phyloP scores from a whole-genome alignment of 2,329 filamentous ascomycete species.

The Phialocephala sp. region DNA sequence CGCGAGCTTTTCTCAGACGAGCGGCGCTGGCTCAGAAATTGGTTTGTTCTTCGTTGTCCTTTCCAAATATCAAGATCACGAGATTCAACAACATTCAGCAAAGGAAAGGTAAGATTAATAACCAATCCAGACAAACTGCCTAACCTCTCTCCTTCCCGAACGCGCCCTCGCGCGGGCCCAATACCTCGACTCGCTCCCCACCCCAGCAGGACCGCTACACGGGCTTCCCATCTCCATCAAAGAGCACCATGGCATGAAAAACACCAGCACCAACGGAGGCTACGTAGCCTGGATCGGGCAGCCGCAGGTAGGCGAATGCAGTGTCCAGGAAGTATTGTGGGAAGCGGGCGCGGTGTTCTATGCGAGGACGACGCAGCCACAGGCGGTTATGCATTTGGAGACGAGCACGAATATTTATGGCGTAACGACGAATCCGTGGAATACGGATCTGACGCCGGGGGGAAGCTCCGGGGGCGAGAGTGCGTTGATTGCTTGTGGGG shows the following conservation, averaged over 20 bases:
- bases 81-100: too few relatives aligned
- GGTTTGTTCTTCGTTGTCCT: conserved; percentile 14
- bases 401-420: conserved; percentile 65
- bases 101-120: too few relatives aligned
- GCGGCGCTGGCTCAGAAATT: conserved; percentile 32
- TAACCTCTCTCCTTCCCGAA: conserved; percentile 33
- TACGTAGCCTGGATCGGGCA: conserved; percentile 59
- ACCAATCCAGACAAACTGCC: conserved; percentile 30
- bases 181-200: conserved; percentile 29
- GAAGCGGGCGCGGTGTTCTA: conserved; percentile 68
- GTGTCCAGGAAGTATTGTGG: conserved; percentile 59
- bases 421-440: conserved; percentile 54
- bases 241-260: conserved; percentile 53
- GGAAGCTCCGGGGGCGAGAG: conserved; percentile 69
- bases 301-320: conserved; percentile 45
- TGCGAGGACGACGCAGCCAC: conserved; percentile 66
- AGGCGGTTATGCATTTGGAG: conserved; percentile 50
- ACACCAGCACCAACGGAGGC: conserved; percentile 52
- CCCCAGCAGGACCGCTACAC: conserved; percentile 62
- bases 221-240: conserved; percentile 63
- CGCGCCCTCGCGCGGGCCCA: conserved; percentile 31
- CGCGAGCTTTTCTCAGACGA: conserved; percentile 29
- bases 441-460: conserved; percentile 61
- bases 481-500: conserved; percentile 49
- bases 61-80: neutral